phyloP scores from a whole-genome alignment of 495 filamentous ascomycete genomes.

The Neurospora sp. region DNA sequence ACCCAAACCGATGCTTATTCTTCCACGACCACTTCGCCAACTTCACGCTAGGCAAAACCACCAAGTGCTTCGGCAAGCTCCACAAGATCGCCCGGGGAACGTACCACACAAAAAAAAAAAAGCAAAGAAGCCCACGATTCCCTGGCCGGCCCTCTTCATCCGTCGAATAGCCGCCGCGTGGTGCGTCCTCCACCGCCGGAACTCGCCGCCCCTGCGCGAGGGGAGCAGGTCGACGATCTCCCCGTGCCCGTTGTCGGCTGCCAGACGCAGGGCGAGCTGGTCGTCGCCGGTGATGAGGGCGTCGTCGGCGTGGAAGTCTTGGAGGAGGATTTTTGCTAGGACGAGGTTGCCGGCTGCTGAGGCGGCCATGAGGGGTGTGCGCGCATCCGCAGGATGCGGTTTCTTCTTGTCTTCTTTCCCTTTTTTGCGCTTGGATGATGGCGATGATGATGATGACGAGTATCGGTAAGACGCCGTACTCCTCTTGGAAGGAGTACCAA shows the following conservation, averaged over 20 bases:
- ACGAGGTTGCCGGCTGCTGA: conserved; percentile 15
- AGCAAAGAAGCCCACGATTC: conserved; percentile 13
- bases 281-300: conserved; percentile 20
- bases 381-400: neutral
- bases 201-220: conserved; percentile 21
- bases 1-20: conserved; percentile 12
- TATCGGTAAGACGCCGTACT: neutral
- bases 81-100: conserved; percentile 22
- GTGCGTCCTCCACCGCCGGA: conserved; percentile 15
- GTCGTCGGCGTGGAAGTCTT: conserved; percentile 19
- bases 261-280: conserved; percentile 20
- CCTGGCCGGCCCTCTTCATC: conserved; percentile 8
- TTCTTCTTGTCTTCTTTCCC: neutral
- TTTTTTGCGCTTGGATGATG: neutral
- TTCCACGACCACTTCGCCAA: conserved; percentile 16
- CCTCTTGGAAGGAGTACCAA: neutral
- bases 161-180: conserved; percentile 14
- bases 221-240: conserved; percentile 24
- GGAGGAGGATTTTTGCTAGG: conserved; percentile 15
- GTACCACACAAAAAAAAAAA: conserved; percentile 20
- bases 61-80: conserved; percentile 18
- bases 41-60: conserved; percentile 17
- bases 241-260: conserved; percentile 16
- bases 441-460: neutral
- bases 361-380: conserved; percentile 26